Base-by-base conservation (phyloP, 495 filamentous ascomycete genomes). In the Penicilliopsis zonata region DNA sequence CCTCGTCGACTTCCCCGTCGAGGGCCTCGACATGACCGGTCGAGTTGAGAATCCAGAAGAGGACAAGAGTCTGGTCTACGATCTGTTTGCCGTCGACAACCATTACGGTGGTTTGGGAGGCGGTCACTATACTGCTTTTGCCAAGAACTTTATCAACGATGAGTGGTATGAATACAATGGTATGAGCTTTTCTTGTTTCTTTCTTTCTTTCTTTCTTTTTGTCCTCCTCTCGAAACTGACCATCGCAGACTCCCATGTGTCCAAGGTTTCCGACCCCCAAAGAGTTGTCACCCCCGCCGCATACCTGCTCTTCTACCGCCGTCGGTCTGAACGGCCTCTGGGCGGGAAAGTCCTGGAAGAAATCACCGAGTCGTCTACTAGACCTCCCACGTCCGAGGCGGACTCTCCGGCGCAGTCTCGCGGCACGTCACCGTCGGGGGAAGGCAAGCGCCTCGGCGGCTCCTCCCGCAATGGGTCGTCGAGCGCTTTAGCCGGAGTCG, bases 161-260 rank as follows among this genome's bases (percentile, higher is more conserved):
- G 48, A 57, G 36, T 98, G 92, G 92, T 92, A 93, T 48, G 77
- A 88, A 29, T 96, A 88, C 49, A 95, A 98, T 50, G 90, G 87
- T 93, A 66, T 52, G 78, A 28, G n/a, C 4, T 30, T 30, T 30
- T 6, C 5, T 5, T 27, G 36, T n/a, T 19, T 35, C 1, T 32
- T 23, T 20, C 28, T n/a, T 19, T 35, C 27, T 24, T 21, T 21
- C 20, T 25, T 1, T 12, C 16, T 17, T 9, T 18, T 27, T 34
- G 31, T 34, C 15, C 30, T 31, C n/a, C 16, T 35, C 29, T 14
- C n/a, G n/a, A n/a, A n/a, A 39, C 49, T 48, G 31, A 45, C 22
- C 23, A 14, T 15, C 18, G 29, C 50, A 95, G 88, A 94, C 55
- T 74, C 78, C 31, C 67, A 55, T 9, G 82, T 86, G 13, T 63